Percentiles rank a stretch among this genome's conserved stretches.
Evolutionary conservation across 805 yeast species (phyloP).

Genomic region (Kodamaea leandrae): DNA sequence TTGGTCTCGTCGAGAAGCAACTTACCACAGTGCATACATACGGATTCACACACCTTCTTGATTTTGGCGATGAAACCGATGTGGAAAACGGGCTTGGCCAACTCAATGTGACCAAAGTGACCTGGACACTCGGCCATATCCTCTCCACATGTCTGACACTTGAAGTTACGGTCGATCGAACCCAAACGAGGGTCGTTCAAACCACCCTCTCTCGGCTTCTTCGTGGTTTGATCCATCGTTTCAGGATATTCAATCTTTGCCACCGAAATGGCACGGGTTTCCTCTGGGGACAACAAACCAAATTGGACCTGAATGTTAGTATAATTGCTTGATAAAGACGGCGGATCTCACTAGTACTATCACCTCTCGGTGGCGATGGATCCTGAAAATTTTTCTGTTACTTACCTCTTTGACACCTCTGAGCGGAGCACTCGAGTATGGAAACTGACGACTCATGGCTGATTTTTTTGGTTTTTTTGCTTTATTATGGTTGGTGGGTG

Average conservation of each 20-base stretch:
- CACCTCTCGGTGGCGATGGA: background rate
- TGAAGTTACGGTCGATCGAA: constrained; percentile 93
- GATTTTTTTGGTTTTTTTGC: constrained; percentile 16
- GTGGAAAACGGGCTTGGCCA: constrained; percentile 98
- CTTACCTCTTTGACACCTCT: constrained; percentile 93
- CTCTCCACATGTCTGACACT: constrained; percentile 99
- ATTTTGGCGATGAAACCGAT: constrained; percentile 95
- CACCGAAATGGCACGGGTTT: constrained; percentile 90
- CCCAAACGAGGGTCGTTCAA: constrained; percentile 96
- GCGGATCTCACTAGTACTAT: no score
- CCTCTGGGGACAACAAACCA: constrained; percentile 97
- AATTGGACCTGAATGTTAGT: constrained; percentile 68
- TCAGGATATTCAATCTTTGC: constrained; percentile 98
- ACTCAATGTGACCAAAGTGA: constrained; percentile 97
- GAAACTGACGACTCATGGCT: constrained; percentile 58
- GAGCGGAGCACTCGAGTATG: constrained; percentile 97
- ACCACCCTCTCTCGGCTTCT: constrained; percentile 95
- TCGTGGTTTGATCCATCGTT: constrained; percentile 97
- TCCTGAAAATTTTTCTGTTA: constrained; percentile 15
- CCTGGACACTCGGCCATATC: constrained; percentile 99
- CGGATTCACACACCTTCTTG: constrained; percentile 92
- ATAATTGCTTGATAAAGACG: constrained; percentile 5
- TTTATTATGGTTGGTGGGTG: no score
- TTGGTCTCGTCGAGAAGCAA: constrained; percentile 80
- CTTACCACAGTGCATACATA: constrained; percentile 99